Evolutionary conservation across 2,329 filamentous ascomycete species (phyloP), one percentile per base, ranked within the genome.

Genomic region (Cladorrhinum sp.): DNA sequence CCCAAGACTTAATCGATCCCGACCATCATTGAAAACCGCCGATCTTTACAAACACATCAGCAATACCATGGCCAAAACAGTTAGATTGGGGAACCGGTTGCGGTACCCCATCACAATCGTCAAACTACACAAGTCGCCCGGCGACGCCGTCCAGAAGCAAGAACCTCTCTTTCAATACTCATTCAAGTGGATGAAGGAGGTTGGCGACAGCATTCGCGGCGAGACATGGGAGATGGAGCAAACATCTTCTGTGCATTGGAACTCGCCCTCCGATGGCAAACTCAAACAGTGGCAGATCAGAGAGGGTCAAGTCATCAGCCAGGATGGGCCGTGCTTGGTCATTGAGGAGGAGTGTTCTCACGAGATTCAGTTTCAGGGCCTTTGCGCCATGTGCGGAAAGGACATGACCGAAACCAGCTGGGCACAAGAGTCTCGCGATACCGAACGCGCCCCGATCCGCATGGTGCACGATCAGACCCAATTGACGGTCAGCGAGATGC

Each of bases 331-430:
- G 1, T 84, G 82, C 64, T 85, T 92, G 62, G 87, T 92, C 62
- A 89, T 99, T 58, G 90, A 96, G 70, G 95, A 99, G 78, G 86
- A 90, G 60, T 99, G 95, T 76, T 84, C 89, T 28, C 95, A 99
- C 76, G 90, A 94, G 69, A 83, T 96, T 46, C 94, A 98, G 75
- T 96, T 91, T 72, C 89, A 90, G 60, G 93, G 93, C 50, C 83
- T 99, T 67, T 99, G 95, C 77, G 92, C 87, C 62, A 85, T 93
- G 64, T 99, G 95, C 75, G 95, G 95, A 65, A 92, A 94, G 76
- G 93, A 98, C 76, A 96, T 99, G 92, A 96, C 91, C 58, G 87
- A 92, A 82, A 84, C 88, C 68, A 90, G 87, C 74, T 97, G 92
- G 84, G 92, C 91, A 59, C 92, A 87, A 62, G 88, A 93, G 65